A percentile compares a stretch with the other conserved stretches of the same genome.
Conservation (phyloP, 768 basidiomycete species). For the Mycena metata region DNA sequence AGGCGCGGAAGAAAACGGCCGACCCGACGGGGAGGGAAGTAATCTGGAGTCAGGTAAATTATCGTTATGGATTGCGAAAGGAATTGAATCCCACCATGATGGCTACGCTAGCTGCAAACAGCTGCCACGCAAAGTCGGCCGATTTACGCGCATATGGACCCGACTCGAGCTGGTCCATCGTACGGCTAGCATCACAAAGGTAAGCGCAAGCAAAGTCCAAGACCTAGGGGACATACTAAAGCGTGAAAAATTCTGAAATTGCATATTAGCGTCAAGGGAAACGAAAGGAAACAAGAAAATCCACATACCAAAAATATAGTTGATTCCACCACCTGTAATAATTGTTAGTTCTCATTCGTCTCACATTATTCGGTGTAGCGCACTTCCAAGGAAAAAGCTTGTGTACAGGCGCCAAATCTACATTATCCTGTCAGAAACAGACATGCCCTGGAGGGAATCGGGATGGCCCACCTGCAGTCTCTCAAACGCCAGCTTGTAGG, state of each 20-base stretch:
- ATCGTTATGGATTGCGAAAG: background rate
- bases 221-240: conserved; percentile 60
- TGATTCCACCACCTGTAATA: conserved; percentile 59
- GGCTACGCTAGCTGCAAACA: conserved; percentile 63
- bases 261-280: background rate
- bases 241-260: conserved; percentile 67
- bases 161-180: conserved; percentile 73
- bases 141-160: conserved; percentile 70
- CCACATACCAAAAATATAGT: conserved; percentile 65
- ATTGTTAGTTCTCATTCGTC: conserved; percentile 6
- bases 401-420: conserved; percentile 83
- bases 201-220: background rate
- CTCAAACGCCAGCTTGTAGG: conserved; percentile 57
- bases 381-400: conserved; percentile 81
- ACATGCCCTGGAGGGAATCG: background rate
- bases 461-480: conserved; percentile 64
- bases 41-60: conserved; percentile 36
- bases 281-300: background rate
- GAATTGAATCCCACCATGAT: conserved; percentile 68
- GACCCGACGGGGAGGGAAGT: conserved; percentile 74
- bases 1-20: conserved; percentile 70
- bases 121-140: conserved; percentile 85
- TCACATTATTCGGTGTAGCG: conserved; percentile 35
- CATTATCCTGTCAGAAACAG: conserved; percentile 4
- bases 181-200: conserved; percentile 62